Conservation (phyloP, 306 rosid genomes). For the Ochetophila trinervis region DNA sequence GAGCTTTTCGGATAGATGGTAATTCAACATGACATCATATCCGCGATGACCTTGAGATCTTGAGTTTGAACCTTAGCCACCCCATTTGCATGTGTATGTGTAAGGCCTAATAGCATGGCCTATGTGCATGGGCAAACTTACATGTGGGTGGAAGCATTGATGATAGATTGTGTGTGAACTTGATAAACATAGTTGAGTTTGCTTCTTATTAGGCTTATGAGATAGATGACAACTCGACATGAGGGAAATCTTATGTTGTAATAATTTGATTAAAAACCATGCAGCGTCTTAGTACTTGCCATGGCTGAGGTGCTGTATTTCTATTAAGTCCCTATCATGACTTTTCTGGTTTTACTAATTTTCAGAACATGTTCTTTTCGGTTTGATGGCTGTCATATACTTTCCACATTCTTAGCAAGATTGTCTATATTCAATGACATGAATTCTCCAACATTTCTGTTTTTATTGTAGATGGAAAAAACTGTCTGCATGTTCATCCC, state of each 20-base stretch:
- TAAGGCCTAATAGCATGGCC: too few species aligned
- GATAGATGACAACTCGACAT: too few species aligned
- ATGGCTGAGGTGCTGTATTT: neutral
- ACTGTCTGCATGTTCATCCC: slow-evolving; percentile 73
- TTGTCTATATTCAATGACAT: neutral
- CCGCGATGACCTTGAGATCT: too few species aligned
- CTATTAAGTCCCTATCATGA: neutral
- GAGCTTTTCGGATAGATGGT: too few species aligned
- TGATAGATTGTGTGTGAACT: too few species aligned
- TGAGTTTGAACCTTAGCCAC: too few species aligned
- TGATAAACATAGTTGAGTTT: too few species aligned
- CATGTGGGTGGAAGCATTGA: too few species aligned
- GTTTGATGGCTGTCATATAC: neutral
- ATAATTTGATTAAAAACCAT: neutral
- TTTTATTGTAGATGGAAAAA: slow-evolving; percentile 55
- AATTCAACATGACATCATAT: too few species aligned
- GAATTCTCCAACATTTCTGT: neutral
- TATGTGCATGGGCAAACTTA: too few species aligned
- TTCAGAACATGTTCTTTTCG: neutral
- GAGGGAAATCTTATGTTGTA: slow-evolving; percentile 8
- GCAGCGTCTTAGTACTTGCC: neutral
- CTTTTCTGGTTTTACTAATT: neutral
- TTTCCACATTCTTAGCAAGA: neutral
- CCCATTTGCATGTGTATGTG: too few species aligned
- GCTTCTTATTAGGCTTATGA: too few species aligned